These are phyloP conservation scores for Alternaria dauci DNA, from an alignment of 2,329 filamentous ascomycete species.

Conservation along the genomic window DNA sequence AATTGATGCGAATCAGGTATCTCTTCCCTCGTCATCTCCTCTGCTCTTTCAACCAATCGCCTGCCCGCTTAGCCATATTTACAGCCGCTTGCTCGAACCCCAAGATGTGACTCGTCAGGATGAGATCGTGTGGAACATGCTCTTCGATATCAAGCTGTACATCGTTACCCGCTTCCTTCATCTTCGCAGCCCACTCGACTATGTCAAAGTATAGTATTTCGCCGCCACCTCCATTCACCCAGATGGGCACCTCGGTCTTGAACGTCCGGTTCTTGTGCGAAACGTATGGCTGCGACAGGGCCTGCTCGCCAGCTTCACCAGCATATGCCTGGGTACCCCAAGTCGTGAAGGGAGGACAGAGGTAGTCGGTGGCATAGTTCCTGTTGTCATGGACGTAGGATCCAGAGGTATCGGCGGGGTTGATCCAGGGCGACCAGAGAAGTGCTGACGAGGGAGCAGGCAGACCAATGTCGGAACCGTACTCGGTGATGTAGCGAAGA, in stretches of 20 bases:
- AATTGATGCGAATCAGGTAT: accelerated
- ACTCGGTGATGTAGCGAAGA: conserved; percentile 57
- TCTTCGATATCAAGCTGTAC: conserved; percentile 54
- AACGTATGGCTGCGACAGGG: conserved; percentile 49
- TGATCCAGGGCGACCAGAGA: conserved; percentile 57
- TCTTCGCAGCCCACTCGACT: conserved; percentile 48
- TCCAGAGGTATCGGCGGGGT: conserved; percentile 42
- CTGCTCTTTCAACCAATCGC: conserved; percentile 42
- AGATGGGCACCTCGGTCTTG: conserved; percentile 51
- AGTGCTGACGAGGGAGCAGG: conserved; percentile 50
- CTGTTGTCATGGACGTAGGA: conserved; percentile 40
- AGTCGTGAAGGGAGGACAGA: conserved; percentile 47
- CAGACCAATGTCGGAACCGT: conserved; percentile 47
- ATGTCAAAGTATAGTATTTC: conserved; percentile 56
- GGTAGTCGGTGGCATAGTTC: conserved; percentile 54
- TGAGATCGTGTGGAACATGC: conserved; percentile 57
- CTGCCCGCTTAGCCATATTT: conserved; percentile 49
- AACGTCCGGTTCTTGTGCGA: conserved; percentile 52
- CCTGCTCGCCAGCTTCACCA: conserved; percentile 22
- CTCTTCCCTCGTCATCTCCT: too few species aligned
- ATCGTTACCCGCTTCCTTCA: conserved; percentile 53
- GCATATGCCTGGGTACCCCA: conserved; percentile 56
- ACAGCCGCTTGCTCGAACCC: conserved; percentile 55
- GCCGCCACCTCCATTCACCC: conserved; percentile 51
- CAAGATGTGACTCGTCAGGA: conserved; percentile 51